Conservation (phyloP, 306 rosid genomes). For the Cicer cuneatum region DNA sequence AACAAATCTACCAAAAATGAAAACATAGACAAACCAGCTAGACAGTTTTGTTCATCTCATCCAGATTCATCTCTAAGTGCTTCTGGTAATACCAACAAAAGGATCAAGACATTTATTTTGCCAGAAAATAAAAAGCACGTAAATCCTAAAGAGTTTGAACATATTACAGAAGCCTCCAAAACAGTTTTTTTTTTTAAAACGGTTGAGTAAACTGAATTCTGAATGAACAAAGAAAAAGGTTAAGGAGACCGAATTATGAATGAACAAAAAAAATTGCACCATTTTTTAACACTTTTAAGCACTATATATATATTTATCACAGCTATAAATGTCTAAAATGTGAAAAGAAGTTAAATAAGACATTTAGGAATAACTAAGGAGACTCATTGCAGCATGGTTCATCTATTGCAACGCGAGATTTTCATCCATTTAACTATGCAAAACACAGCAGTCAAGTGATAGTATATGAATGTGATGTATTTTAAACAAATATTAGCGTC, state of each 20-base stretch:
- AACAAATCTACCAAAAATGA: slow-evolving; percentile 34
- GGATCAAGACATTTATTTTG: slow-evolving; percentile 15
- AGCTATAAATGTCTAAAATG: slow-evolving; percentile 3
- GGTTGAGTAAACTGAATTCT: neutral
- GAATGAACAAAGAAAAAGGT: neutral
- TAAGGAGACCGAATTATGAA: slow-evolving; percentile 2
- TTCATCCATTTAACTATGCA: slow-evolving; percentile 31
- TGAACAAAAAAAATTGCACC: neutral
- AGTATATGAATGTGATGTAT: neutral
- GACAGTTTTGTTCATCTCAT: slow-evolving; percentile 4
- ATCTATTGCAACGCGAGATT: slow-evolving; percentile 14
- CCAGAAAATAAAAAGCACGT: slow-evolving; percentile 19
- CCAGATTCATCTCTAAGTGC: slow-evolving; percentile 23
- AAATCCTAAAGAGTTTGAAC: slow-evolving; percentile 16
- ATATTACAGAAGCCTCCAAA: slow-evolving; percentile 5
- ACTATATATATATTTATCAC: neutral
- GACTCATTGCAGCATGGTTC: slow-evolving; percentile 33
- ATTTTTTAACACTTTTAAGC: slow-evolving; percentile 5
- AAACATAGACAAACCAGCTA: slow-evolving; percentile 27
- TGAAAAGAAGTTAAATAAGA: slow-evolving; percentile 23
- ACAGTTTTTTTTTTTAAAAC: neutral
- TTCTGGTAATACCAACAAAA: slow-evolving; percentile 21
- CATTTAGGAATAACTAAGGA: slow-evolving; percentile 21
- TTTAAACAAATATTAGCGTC: slow-evolving; percentile 15
- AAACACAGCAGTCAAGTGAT: slow-evolving; percentile 7